Base-by-base conservation (phyloP, 768 basidiomycete species). In the Russula griseocarnosa region DNA sequence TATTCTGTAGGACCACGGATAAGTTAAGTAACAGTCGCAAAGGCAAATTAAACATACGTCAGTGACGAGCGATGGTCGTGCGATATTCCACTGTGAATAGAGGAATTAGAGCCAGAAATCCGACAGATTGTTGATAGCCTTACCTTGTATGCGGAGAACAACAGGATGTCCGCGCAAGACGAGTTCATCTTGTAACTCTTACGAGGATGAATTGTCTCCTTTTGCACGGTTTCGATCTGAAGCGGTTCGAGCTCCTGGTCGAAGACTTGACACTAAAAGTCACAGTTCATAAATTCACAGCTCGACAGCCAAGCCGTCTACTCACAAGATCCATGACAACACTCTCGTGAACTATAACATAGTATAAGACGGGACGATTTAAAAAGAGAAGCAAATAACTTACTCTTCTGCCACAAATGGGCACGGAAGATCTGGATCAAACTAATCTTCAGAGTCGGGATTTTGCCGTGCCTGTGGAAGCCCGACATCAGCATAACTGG, bases 121-220 rank as follows among this genome's bases (percentile, higher is more conserved):
- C 50, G 18, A 62, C 60, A 38, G 46, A 1, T 52, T 18, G 32
- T 38, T 5, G 20, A 26, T 20, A 30, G n/a, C 20, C 74, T 10
- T 67, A 83, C 84, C 80, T 93, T 94, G 75, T 92, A 91, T 1
- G 92, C 90, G 14, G 94, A 97, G 84, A 99, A 98, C 56, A 99
- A 81, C 22, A 99, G 81, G 72, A 99, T 96, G 72, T 99, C 97
- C 57, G 96, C 96, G 68, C 96, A 98, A n/a, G 94, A 96, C 9
- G 94, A 97, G 78, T 99, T 99, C 97, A 99, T 98, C 85, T 99
- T 99, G 85, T 99, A 99, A 81, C 94, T 97, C 82, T 98, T 98
- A 77, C 96, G 91, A 70, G 96, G 96, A 75, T 97, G 97, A 66
- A 99, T 99, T 0, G 97, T 98, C 76, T 99, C 97, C 76, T 99